Evolutionary conservation across 2,329 filamentous ascomycete species (phyloP).

Genomic region (Colletotrichum tropicale): DNA sequence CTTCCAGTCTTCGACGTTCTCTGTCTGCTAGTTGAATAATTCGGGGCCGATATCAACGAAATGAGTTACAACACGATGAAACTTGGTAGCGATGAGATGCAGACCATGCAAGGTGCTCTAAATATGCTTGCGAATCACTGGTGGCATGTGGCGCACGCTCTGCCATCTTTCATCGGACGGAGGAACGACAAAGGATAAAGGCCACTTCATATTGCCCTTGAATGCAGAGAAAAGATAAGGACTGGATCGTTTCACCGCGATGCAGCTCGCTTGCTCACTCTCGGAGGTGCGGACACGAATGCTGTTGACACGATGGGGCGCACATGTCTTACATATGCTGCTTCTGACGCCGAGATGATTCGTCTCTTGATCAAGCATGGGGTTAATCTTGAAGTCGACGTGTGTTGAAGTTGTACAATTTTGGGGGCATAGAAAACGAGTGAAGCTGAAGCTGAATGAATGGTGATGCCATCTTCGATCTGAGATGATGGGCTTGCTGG

Average conservation of each 20-base stretch:
- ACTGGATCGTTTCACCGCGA: neutral
- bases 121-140: neutral
- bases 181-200: neutral
- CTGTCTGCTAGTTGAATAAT: constrained; percentile 35
- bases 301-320: neutral
- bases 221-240: neutral
- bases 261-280: constrained; percentile 4
- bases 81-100: rapidly evolving
- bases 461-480: neutral
- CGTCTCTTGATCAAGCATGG: constrained; percentile 1
- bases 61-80: rapidly evolving
- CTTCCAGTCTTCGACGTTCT: constrained; percentile 39
- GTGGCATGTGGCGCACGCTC: constrained; percentile 19
- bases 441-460: neutral
- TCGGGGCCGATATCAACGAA: constrained; percentile 34
- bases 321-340: constrained; percentile 13
- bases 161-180: constrained; percentile 8
- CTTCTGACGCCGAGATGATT: neutral
- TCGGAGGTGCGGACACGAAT: constrained; percentile 4
- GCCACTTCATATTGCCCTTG: constrained; percentile 15
- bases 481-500: neutral
- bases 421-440: neutral
- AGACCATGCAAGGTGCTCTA: neutral
- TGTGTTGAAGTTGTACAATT: constrained; percentile 32
- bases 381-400: constrained; percentile 8